These are phyloP conservation scores for Elsinoe necatrix DNA, from an alignment of 2,329 filamentous ascomycete species.

Conservation along the genomic window DNA sequence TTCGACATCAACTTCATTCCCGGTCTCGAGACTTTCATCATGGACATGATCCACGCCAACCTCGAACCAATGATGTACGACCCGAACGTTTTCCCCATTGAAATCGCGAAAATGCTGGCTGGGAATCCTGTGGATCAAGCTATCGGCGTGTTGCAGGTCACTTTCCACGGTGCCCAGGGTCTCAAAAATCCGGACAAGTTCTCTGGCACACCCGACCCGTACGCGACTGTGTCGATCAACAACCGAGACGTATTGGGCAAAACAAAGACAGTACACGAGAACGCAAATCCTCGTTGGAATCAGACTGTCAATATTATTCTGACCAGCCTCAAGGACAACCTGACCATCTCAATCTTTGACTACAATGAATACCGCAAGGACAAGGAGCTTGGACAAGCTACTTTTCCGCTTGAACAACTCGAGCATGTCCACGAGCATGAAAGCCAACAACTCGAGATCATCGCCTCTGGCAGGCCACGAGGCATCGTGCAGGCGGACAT, in stretches of 20 bases:
- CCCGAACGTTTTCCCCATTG: conserved; percentile 95
- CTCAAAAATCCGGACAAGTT: conserved; percentile 96
- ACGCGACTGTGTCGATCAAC: conserved; percentile 77
- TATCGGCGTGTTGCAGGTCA: conserved; percentile 86
- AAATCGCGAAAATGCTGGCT: conserved; percentile 95
- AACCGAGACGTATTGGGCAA: conserved; percentile 70
- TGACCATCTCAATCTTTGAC: conserved; percentile 80
- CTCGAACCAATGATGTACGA: conserved; percentile 96
- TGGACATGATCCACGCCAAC: conserved; percentile 91
- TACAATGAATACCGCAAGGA: conserved; percentile 96
- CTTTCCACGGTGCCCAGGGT: conserved; percentile 80
- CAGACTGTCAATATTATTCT: conserved; percentile 95
- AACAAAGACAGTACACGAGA: conserved; percentile 82
- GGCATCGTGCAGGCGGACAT: conserved; percentile 75
- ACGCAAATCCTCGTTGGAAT: conserved; percentile 83
- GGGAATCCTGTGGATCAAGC: conserved; percentile 91
- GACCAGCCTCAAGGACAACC: conserved; percentile 77
- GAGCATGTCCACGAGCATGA: conserved; percentile 71
- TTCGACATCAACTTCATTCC: conserved; percentile 99
- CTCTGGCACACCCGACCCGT: conserved; percentile 83
- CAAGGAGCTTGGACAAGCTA: conserved; percentile 83
- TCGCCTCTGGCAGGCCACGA: conserved; percentile 73
- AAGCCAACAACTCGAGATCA: conserved; percentile 75
- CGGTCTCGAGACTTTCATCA: conserved; percentile 84
- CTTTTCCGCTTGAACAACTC: conserved; percentile 74